phyloP scores from a whole-genome alignment of 1,139 yeast genomes.

The Cylindricascospora bacillispora region DNA sequence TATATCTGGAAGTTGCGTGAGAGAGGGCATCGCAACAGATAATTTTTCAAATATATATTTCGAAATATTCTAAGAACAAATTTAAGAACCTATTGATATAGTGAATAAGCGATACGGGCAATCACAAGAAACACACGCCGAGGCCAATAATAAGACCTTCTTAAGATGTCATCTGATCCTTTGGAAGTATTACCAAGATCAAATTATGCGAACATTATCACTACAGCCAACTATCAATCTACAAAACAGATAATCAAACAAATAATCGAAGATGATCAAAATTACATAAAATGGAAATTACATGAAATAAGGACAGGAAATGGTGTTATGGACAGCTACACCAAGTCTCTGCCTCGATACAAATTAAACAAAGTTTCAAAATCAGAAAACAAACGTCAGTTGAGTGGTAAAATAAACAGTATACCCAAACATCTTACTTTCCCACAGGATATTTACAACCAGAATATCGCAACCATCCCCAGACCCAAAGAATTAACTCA shows the following conservation, averaged over 20 bases:
- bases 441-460: too few species aligned
- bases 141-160: slow-evolving; percentile 11
- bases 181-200: slow-evolving; percentile 20
- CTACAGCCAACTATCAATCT: slow-evolving; percentile 19
- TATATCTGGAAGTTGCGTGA: too few species aligned
- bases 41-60: too few species aligned
- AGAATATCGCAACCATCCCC: too few species aligned
- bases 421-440: too few species aligned
- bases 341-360: neutral
- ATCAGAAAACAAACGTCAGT: too few species aligned
- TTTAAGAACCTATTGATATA: too few species aligned
- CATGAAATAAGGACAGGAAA: slow-evolving; percentile 21
- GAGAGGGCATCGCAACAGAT: too few species aligned
- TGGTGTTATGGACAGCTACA: slow-evolving; percentile 7
- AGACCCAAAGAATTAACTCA: slow-evolving; percentile 29
- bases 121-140: neutral
- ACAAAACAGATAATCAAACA: slow-evolving; percentile 25
- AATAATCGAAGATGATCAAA: slow-evolving; percentile 24
- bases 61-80: neutral
- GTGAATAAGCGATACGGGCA: too few species aligned
- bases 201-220: slow-evolving; percentile 20
- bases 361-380: too few species aligned
- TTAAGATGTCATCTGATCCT: too few species aligned
- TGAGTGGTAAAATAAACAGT: too few species aligned
- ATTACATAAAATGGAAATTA: slow-evolving; percentile 23